Conservation (phyloP, 2,329 filamentous ascomycete genomes). For the Colletotrichum chlorophyti region DNA sequence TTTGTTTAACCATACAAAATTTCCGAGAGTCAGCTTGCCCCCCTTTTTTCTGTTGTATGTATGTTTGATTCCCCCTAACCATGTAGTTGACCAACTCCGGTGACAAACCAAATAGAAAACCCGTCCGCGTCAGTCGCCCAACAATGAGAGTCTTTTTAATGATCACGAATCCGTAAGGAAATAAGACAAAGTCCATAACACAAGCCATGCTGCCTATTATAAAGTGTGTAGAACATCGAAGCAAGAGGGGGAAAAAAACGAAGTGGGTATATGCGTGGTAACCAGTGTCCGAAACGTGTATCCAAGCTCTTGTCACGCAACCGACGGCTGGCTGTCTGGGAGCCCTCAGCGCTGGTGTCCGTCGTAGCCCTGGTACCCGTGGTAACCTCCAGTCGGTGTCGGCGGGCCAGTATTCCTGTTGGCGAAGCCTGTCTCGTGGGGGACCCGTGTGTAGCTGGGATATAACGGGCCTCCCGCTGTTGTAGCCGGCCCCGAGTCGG, state of each 20-base stretch:
- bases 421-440: constrained; percentile 30
- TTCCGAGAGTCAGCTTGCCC: not conserved
- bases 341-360: constrained; percentile 14
- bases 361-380: constrained; percentile 16
- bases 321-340: constrained; percentile 13
- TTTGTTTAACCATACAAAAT: too few species aligned
- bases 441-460: constrained; percentile 27
- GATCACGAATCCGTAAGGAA: too few species aligned
- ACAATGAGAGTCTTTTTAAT: constrained; percentile 28
- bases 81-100: constrained; percentile 5
- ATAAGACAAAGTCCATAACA: constrained; percentile 7
- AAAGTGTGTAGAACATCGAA: constrained; percentile 15
- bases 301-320: not conserved
- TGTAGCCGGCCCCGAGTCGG: constrained; percentile 1
- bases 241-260: constrained; percentile 15
- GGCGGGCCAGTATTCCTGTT: constrained; percentile 13
- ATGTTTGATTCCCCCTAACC: not conserved
- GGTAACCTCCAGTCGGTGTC: not conserved
- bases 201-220: constrained; percentile 13
- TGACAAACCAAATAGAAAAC: not conserved
- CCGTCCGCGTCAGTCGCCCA: constrained; percentile 26
- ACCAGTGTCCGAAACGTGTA: constrained; percentile 5
- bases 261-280: constrained; percentile 19
- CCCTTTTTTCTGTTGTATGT: not conserved
- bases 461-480: constrained; percentile 20